Conservation (phyloP, 805 yeast species). For the Candida corydali region DNA sequence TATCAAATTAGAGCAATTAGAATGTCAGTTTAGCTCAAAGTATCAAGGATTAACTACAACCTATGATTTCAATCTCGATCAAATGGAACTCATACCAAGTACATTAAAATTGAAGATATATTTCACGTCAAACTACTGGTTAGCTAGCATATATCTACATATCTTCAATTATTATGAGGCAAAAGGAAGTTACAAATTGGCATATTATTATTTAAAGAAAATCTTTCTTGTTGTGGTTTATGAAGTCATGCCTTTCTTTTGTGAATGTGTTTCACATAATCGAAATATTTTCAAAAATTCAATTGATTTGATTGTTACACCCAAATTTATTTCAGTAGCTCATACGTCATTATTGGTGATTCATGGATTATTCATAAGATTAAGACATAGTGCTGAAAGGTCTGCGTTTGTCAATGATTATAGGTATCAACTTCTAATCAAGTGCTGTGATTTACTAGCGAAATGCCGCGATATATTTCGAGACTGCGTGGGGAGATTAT, state of each 20-base stretch:
- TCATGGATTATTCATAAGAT: slow-evolving; percentile 19
- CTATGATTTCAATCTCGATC: slow-evolving; percentile 7
- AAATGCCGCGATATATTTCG: slow-evolving; percentile 12
- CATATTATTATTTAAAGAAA: slow-evolving; percentile 33
- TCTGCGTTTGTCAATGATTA: slow-evolving; percentile 12
- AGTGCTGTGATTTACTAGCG: slow-evolving; percentile 9
- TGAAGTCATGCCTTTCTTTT: slow-evolving; percentile 29
- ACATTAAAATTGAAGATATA: slow-evolving; percentile 17
- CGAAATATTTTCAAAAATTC: slow-evolving; percentile 37
- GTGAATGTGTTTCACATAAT: slow-evolving; percentile 28
- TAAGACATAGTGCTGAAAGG: slow-evolving; percentile 11
- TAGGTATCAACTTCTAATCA: slow-evolving; percentile 3
- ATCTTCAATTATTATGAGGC: slow-evolving; percentile 38
- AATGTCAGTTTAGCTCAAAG: slow-evolving; percentile 22
- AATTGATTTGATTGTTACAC: slow-evolving; percentile 39
- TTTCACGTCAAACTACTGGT: slow-evolving; percentile 23
- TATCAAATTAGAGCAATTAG: slow-evolving; percentile 30
- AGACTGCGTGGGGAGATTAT: slow-evolving; percentile 35
- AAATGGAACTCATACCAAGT: slow-evolving; percentile 8
- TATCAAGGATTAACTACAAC: slow-evolving; percentile 30
- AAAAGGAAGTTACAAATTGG: slow-evolving; percentile 19
- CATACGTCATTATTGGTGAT: slow-evolving; percentile 27
- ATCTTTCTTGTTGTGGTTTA: slow-evolving; percentile 18
- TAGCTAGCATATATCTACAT: slow-evolving; percentile 26
- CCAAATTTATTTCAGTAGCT: slow-evolving; percentile 24